Base-by-base conservation (phyloP, 306 rosid species). In the Gynostemma pentaphyllum region DNA sequence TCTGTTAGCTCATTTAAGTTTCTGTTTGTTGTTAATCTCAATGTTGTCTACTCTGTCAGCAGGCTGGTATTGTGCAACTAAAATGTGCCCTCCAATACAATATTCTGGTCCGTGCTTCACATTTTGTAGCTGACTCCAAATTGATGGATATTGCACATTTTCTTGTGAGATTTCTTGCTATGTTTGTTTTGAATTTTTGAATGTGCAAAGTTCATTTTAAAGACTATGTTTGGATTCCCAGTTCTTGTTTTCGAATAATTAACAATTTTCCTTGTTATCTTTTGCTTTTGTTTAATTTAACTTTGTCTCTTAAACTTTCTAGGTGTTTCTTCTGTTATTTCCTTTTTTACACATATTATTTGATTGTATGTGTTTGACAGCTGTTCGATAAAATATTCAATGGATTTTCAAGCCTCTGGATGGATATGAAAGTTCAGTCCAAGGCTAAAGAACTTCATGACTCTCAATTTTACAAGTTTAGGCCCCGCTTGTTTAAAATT, bases 381-480 rank as follows among this genome's bases (percentile, higher is more conserved):
- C 78, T 85, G 40, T 74, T 86, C 85, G 88, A 73, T 30, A 81
- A 76, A 68, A 78, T 82, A 48, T 86, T 88, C 73, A 70, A 76
- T 2, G 78, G 70, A 72, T 84, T 86, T 82, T 70, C 96, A 44
- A 59, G 68, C 45, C 78, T 79, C 53, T 92, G 96, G 96, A 80
- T 76, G 80, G 46, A 69, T 23, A 73, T 76, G 80, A 88, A 84
- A 80, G 75, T 61, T 63, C 55, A 74, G 29, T 63, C 74, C 13
- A 92, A 78, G 62, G 71, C 83, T 64, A 78, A 68, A 69, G 84
- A 86, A 37, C 87, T 86, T 39, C 9, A 29, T 56, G 76, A 78
- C 48, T 76, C 96, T 36, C 85, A 80, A 70, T 76, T 70, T 67
- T 88, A 74, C 86, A 88, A 84, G 75, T 86, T 88, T 55, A 88